These are phyloP conservation scores for Houttuynia cordata DNA, from an alignment of 164 flowering plant species.

Conservation along the genomic window DNA sequence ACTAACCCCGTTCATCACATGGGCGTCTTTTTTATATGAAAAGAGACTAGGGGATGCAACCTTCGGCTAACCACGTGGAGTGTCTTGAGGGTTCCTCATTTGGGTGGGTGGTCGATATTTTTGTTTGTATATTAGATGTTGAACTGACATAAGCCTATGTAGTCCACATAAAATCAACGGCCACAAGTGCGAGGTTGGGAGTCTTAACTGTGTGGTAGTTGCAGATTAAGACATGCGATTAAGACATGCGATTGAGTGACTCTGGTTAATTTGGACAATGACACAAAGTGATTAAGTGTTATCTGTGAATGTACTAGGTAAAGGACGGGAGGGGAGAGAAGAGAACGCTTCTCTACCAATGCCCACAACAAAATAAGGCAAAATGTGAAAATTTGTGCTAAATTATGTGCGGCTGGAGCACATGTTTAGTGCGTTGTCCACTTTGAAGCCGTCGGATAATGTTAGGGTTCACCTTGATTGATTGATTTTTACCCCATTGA, in stretches of 20 bases:
- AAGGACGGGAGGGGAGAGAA: too few species aligned
- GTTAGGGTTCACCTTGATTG: too few species aligned
- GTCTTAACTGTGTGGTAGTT: background rate
- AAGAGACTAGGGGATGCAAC: background rate
- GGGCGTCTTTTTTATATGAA: background rate
- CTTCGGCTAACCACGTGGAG: slow-evolving; percentile 1
- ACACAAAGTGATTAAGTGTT: too few species aligned
- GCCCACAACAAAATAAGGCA: too few species aligned
- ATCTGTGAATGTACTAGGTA: too few species aligned
- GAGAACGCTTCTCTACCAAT: too few species aligned
- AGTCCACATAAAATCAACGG: background rate
- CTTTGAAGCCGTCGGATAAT: too few species aligned
- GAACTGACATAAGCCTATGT: background rate
- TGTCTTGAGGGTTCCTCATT: background rate
- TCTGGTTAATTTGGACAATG: background rate
- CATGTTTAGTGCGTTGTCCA: too few species aligned
- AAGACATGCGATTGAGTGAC: background rate
- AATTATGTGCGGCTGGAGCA: too few species aligned
- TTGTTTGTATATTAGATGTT: background rate
- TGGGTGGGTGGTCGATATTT: background rate
- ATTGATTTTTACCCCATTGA: too few species aligned
- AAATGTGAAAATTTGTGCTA: too few species aligned
- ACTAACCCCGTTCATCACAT: background rate
- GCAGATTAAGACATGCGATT: background rate
- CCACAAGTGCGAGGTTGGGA: background rate